Base-by-base conservation (phyloP, 2,329 filamentous ascomycete genomes). In the Aspergillus felis region DNA sequence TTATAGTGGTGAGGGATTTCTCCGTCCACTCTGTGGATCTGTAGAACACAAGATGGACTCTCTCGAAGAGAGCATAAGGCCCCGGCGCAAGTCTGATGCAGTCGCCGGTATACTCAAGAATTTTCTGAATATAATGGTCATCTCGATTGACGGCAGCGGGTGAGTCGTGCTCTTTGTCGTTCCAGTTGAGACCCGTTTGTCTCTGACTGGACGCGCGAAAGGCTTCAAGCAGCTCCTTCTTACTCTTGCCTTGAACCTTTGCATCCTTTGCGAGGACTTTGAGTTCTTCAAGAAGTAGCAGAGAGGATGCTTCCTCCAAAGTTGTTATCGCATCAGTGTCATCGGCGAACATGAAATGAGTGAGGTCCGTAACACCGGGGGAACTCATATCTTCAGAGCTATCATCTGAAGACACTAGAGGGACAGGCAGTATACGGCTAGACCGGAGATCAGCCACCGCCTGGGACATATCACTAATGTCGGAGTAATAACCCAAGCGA, bases 1-100 rank as follows among this genome's bases (percentile, higher is more conserved):
- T 96, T 54, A 97, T 93, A 0, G 92, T 93, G 1, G 91, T 97
- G 14, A 99, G 79, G 1, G 93, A 97, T 72, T 96, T 97, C 67
- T 97, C 93, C 0, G 92, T 96, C 94, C 94, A 99, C 71, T 96
- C 90, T 0, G 91, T 95, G 9, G 92, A 97, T 57, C 93, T 84
- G 73, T 97, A 97, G 72, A 97, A 99, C 28, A 99, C 92, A 2
- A 99, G 78, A 75, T 97, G 94, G 0, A 97, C 92, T 27, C 94
- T 85, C 72, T 97, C 92, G 67, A 99, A 99, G 0, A 99, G 82
- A 66, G 87, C 91, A 61, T 92, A 83, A 0, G 87, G 82, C 0
- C 84, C 76, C 0, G 87, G 76, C 0, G 91, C 91, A 12, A 99
- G 83, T 41, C 93, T 83, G 59, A 97, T 87, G 63, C 92, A 96